These are phyloP conservation scores for Phytophthora litchii DNA, from an alignment of 352 stramenopile genomes.

Conservation along the genomic window DNA sequence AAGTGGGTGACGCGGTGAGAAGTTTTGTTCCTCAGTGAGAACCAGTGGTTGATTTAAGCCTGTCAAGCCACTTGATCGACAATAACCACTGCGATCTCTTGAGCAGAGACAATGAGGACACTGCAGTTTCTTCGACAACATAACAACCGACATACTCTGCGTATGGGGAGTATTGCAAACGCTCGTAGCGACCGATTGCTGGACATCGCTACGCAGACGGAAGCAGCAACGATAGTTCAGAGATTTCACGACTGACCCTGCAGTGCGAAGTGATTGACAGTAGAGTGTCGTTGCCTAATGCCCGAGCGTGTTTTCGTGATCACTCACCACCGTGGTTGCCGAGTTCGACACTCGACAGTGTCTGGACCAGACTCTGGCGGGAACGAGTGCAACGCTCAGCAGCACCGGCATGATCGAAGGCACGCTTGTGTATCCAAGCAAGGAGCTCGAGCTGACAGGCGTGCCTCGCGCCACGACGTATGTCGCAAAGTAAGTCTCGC, in stretches of 20 bases:
- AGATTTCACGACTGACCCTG: not conserved
- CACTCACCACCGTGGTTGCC: not conserved
- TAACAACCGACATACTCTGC: not conserved
- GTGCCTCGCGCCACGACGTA: not conserved
- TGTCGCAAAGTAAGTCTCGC: constrained; percentile 11
- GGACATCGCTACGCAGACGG: not conserved
- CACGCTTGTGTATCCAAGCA: constrained; percentile 16
- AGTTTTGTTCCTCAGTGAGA: no score
- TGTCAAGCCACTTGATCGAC: no score
- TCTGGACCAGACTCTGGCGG: no score
- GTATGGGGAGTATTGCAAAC: constrained; percentile 8
- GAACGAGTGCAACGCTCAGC: constrained; percentile 12
- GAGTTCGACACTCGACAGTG: not conserved
- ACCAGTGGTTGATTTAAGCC: no score
- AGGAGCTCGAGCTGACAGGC: constrained; percentile 1
- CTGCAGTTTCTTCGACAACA: not conserved
- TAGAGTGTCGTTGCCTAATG: not conserved
- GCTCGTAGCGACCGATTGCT: not conserved
- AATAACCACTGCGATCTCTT: no score
- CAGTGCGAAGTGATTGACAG: not conserved
- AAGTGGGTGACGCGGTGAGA: no score
- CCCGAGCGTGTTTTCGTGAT: not conserved
- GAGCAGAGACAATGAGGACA: no score
- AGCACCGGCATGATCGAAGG: constrained; percentile 21
- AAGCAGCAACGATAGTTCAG: constrained; percentile 7